These are phyloP conservation scores for Niveomyces coronatus DNA, from an alignment of 2,329 filamentous ascomycete species.

Conservation along the genomic window DNA sequence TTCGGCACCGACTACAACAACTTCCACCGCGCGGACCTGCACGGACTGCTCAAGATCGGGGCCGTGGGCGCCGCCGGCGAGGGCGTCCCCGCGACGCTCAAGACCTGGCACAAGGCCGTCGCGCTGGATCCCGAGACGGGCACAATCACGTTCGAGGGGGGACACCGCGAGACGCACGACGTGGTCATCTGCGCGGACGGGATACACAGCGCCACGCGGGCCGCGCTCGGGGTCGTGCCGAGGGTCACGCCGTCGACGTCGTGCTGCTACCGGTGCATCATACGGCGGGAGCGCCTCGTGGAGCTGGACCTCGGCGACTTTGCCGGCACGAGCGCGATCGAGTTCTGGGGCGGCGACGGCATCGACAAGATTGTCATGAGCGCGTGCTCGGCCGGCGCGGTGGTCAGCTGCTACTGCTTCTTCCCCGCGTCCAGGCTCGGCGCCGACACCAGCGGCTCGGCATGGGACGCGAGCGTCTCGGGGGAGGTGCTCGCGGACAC, in stretches of 20 bases:
- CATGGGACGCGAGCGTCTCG: conserved; percentile 40
- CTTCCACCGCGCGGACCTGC: conserved; percentile 55
- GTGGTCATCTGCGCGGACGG: conserved; percentile 51
- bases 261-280: conserved; percentile 51
- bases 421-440: conserved; percentile 49
- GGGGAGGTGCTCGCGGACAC: conserved; percentile 45
- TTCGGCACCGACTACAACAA: conserved; percentile 54
- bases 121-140: conserved; percentile 39
- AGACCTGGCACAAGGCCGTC: conserved; percentile 41
- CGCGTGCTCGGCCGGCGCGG: conserved; percentile 49
- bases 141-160: conserved; percentile 41
- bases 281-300: conserved; percentile 42
- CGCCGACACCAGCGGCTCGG: conserved; percentile 37
- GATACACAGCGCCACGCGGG: conserved; percentile 48
- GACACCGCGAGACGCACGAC: conserved; percentile 36
- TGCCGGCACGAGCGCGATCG: conserved; percentile 43
- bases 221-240: conserved; percentile 43
- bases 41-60: conserved; percentile 47
- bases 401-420: conserved; percentile 58
- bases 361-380: conserved; percentile 54
- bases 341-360: conserved; percentile 57
- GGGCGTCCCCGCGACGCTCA: conserved; percentile 38
- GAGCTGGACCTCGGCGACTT: conserved; percentile 47
- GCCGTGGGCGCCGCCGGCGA: conserved; percentile 38
- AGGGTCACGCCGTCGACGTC: conserved; percentile 42